A percentile compares a stretch with the other conserved stretches of the same genome.
These are phyloP conservation scores for Micractinium sp. DNA, from an alignment of 139 green algal species.

Conservation along the genomic window DNA sequence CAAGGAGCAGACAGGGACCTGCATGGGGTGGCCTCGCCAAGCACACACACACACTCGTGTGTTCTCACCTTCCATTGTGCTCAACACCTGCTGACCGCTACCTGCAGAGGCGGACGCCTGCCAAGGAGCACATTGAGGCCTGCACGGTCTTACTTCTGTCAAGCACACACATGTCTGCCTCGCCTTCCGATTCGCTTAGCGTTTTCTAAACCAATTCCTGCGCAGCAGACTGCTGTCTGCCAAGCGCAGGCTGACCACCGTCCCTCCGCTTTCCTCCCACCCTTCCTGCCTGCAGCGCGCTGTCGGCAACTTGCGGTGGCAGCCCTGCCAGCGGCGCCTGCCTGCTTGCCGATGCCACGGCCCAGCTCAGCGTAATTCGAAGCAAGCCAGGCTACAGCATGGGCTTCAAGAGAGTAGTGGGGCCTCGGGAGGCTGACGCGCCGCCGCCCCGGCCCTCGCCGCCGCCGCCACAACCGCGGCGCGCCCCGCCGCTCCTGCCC, in stretches of 20 bases:
- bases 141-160: background rate
- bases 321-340: background rate
- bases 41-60: too few relatives aligned
- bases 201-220: too few relatives aligned
- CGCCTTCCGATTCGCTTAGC: background rate
- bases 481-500: background rate
- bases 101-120: background rate
- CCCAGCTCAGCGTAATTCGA: background rate
- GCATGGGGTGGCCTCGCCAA: too few relatives aligned
- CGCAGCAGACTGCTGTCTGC: too few relatives aligned
- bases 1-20: too few relatives aligned
- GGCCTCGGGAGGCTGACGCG: too few relatives aligned
- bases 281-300: background rate
- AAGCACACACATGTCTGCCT: background rate
- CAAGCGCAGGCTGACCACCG: too few relatives aligned
- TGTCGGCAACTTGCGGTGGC: background rate
- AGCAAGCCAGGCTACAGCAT: background rate
- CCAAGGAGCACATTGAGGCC: background rate
- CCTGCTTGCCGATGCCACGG: background rate
- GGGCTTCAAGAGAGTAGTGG: background rate
- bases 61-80: too few relatives aligned
- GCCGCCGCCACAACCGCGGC: background rate
- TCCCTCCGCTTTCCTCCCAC: background rate
- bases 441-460: background rate
- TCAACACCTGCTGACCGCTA: too few relatives aligned